Percentiles rank a stretch among this genome's conserved stretches.
Evolutionary conservation across 768 basidiomycete species (phyloP).

Genomic region (Suillus subaureus): DNA sequence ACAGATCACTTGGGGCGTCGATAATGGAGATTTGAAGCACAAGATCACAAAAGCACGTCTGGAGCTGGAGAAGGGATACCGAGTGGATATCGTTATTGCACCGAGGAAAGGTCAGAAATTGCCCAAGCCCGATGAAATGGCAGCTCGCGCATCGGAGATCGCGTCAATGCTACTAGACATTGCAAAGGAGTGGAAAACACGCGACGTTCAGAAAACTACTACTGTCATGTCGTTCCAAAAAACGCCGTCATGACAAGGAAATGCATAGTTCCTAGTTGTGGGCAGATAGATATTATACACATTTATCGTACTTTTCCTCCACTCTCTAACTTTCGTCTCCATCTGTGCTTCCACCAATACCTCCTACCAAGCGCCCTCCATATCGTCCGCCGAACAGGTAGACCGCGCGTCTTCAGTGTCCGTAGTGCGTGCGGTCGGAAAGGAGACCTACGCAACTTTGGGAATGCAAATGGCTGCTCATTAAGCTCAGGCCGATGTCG

Average conservation of each 20-base stretch:
- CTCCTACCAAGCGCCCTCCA: constrained; percentile 25
- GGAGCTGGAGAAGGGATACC: constrained; percentile 60
- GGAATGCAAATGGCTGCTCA: constrained; percentile 30
- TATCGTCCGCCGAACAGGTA: constrained; percentile 32
- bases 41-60: constrained; percentile 62
- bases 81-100: constrained; percentile 57
- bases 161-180: constrained; percentile 47
- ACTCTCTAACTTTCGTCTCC: constrained; percentile 15
- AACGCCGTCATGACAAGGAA: constrained; percentile 16
- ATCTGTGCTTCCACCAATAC: constrained; percentile 21
- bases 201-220: constrained; percentile 40
- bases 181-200: constrained; percentile 54
- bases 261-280: background rate
- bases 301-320: constrained; percentile 28
- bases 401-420: constrained; percentile 35
- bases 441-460: constrained; percentile 16
- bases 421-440: constrained; percentile 29
- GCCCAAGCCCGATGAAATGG: constrained; percentile 42
- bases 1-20: constrained; percentile 71
- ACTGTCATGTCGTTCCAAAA: constrained; percentile 49
- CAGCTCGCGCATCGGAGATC: constrained; percentile 46
- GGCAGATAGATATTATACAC: constrained; percentile 24
- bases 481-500: constrained; percentile 17
- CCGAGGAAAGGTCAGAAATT: constrained; percentile 48
- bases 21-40: constrained; percentile 58